phyloP scores from a whole-genome alignment of 148 eudicot genomes.

The Nepenthes mirabilis region DNA sequence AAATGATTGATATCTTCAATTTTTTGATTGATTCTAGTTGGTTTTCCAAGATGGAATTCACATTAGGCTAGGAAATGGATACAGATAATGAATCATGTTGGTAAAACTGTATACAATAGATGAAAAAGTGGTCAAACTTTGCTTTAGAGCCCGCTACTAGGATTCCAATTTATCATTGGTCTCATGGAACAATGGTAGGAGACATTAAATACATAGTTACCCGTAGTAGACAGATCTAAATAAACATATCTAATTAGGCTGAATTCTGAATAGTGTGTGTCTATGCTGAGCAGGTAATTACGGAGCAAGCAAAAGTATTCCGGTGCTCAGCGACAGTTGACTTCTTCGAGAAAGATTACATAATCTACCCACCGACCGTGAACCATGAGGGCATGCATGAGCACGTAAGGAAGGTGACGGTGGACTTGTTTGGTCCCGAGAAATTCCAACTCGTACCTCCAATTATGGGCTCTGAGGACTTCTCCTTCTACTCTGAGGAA shows the following conservation, averaged over 20 bases:
- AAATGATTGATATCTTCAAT: too few species aligned
- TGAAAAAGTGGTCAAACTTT: too few species aligned
- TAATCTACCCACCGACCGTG: constrained; percentile 23
- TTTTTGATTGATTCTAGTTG: too few species aligned
- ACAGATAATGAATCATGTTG: too few species aligned
- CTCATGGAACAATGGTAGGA: too few species aligned
- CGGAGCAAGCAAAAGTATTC: constrained; percentile 25
- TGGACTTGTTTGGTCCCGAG: constrained; percentile 20
- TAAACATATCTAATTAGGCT: neutral
- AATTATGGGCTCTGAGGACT: constrained; percentile 33
- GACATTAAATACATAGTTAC: too few species aligned
- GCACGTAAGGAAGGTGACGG: constrained; percentile 12
- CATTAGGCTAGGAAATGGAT: too few species aligned
- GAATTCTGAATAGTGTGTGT: neutral
- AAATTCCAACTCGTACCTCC: constrained; percentile 13
- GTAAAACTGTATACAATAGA: too few species aligned
- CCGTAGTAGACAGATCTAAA: too few species aligned
- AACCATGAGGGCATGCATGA: constrained; percentile 19
- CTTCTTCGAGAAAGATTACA: constrained; percentile 27
- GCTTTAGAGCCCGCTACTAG: too few species aligned
- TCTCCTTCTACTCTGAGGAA: constrained; percentile 27
- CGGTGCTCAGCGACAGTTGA: constrained; percentile 22
- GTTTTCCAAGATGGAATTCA: too few species aligned
- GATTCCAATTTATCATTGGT: too few species aligned
- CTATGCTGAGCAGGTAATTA: constrained; percentile 18